Conservation (phyloP, 1,284 basidiomycete genomes). For the Leccinum huronense region DNA sequence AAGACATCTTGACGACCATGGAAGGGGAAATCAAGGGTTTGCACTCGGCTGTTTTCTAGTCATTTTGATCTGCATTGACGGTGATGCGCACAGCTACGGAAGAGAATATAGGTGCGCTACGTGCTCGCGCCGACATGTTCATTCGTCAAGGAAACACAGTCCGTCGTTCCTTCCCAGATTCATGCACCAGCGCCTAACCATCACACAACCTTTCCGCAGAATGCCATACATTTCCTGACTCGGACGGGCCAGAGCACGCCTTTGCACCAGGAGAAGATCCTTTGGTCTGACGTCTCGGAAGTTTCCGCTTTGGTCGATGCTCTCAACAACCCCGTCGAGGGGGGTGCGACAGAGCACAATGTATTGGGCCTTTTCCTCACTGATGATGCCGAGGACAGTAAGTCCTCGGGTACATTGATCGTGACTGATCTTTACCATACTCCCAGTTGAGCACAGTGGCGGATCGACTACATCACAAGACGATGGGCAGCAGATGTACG, state of each 20-base stretch:
- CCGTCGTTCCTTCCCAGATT: constrained; percentile 12
- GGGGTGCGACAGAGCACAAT: constrained; percentile 69
- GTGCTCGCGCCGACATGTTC: constrained; percentile 38
- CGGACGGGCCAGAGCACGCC: constrained; percentile 70
- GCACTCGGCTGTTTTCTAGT: constrained; percentile 10
- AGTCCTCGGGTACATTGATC: constrained; percentile 27
- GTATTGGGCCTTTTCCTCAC: constrained; percentile 86
- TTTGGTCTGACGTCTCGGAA: constrained; percentile 79
- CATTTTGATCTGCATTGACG: constrained; percentile 1
- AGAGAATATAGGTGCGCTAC: constrained; percentile 44
- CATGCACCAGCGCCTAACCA: background rate
- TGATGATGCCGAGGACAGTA: constrained; percentile 73
- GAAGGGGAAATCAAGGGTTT: constrained; percentile 55
- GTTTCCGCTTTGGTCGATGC: constrained; percentile 76
- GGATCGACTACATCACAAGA: constrained; percentile 75
- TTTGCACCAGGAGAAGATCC: constrained; percentile 79
- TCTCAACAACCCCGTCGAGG: constrained; percentile 70
- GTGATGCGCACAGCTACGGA: constrained; percentile 48
- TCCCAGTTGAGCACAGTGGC: constrained; percentile 49
- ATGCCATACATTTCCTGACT: constrained; percentile 74
- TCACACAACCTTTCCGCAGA: constrained; percentile 58
- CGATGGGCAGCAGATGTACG: constrained; percentile 80
- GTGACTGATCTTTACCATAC: background rate
- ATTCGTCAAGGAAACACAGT: constrained; percentile 69
- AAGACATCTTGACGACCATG: constrained; percentile 49